Conservation (phyloP, 2,329 filamentous ascomycete genomes). For the Leptodontidium sp. region DNA sequence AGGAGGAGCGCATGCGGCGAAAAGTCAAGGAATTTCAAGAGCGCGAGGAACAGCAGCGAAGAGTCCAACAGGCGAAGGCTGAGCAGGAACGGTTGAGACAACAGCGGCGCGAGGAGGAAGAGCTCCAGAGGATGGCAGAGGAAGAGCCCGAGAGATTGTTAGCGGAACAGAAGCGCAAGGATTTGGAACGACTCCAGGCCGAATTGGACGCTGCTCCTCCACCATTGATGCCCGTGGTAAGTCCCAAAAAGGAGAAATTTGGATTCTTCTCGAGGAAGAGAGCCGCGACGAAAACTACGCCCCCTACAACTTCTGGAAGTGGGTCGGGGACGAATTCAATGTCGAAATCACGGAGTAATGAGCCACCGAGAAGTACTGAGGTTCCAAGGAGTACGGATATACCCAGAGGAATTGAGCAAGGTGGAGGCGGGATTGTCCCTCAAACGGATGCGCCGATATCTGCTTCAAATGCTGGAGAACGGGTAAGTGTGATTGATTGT, state of each 20-base stretch:
- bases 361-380: conserved; percentile 25
- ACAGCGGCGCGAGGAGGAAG: conserved; percentile 25
- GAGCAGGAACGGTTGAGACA: conserved; percentile 30
- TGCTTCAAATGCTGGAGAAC: conserved; percentile 80
- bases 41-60: conserved; percentile 29
- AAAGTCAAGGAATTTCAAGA: conserved; percentile 35
- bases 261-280: conserved; percentile 44
- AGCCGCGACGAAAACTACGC: conserved; percentile 32
- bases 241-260: conserved; percentile 42
- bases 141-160: conserved; percentile 40
- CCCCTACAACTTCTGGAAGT: conserved; percentile 28
- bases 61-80: conserved; percentile 25
- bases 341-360: conserved; percentile 30
- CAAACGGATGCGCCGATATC: conserved; percentile 80
- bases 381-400: conserved; percentile 19
- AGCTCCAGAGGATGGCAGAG: conserved; percentile 32
- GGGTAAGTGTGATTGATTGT: conserved; percentile 59
- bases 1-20: conserved; percentile 35
- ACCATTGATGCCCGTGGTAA: conserved; percentile 27
- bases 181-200: conserved; percentile 45
- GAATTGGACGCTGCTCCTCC: conserved; percentile 44
- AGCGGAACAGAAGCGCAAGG: conserved; percentile 46
- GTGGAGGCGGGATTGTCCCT: conserved; percentile 51
- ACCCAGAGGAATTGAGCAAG: conserved; percentile 35
- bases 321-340: conserved; percentile 24